Base-by-base conservation (phyloP, 345 rosid species). In the Pugionium cornutum region DNA sequence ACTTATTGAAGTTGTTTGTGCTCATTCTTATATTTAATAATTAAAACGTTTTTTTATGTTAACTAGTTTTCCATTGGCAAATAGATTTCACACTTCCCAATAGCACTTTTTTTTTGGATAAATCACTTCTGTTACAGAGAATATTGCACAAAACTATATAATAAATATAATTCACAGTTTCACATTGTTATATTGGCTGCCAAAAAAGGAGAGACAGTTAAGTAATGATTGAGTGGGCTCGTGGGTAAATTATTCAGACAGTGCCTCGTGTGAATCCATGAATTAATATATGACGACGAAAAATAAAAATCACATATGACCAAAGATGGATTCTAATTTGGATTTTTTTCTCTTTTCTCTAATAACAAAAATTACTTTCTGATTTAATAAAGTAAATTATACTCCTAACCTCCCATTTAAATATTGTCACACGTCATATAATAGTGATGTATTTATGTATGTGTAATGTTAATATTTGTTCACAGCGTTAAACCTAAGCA, bases 191-290 rank as follows among this genome's bases (percentile, higher is more conserved):
- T 28, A 42, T 26, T 26, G 9, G n/a, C 46, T 9, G 31, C 2
- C 30, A 9, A 44, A 3, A 11, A 9, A 2, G 40, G 35, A 34
- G 67, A 60, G 47, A 9, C 36, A 61, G 67, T 61, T 60, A 34
- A 31, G 62, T 63, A 55, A 71, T 71, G 75, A 55, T 63, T 54
- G 63, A 54, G 56, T 40, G 31, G 39, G 43, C 52, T 70, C 51
- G 75, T 55, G 75, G 36, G 57, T 9, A 32, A 53, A 45, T 44
- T 45, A 42, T 51, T 43, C 27, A 69, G 61, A 61, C 62, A 52
- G 1, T 53, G 37, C n/a, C 9, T 53, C 51, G 9, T 70, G 55
- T 61, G 48, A 44, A 43, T 26, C 34, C 37, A 35, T 5, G 11
- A 61, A 35, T 4, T 18, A 6, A 44, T 43, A 43, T 44, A 27